Conservation (phyloP, 495 filamentous ascomycete species). For the Lophiotrema nucula region DNA sequence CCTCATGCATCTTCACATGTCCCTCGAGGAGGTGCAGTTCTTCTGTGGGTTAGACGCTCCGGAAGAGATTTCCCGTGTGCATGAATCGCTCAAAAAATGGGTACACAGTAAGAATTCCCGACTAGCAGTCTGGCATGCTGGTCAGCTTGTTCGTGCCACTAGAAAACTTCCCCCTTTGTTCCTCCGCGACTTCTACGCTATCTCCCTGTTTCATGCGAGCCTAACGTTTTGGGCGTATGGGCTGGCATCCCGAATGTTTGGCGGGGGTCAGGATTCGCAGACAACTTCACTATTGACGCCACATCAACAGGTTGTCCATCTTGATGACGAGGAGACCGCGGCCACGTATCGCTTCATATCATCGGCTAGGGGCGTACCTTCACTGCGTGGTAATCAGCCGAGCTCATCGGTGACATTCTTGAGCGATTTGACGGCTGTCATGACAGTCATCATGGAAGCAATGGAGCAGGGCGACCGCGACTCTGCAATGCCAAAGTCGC, state of each 20-base stretch:
- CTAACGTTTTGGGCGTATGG: constrained; percentile 63
- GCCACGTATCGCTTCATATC: constrained; percentile 50
- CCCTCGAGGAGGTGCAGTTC: constrained; percentile 62
- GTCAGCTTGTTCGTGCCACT: constrained; percentile 58
- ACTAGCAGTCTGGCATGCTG: constrained; percentile 62
- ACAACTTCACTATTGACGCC: constrained; percentile 16
- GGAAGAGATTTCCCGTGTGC: constrained; percentile 56
- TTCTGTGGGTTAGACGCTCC: constrained; percentile 63
- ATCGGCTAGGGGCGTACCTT: constrained; percentile 46
- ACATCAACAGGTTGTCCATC: constrained; percentile 41
- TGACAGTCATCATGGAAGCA: constrained; percentile 49
- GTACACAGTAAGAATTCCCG: constrained; percentile 51
- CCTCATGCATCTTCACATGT: constrained; percentile 59
- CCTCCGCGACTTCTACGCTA: constrained; percentile 58
- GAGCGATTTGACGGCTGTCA: constrained; percentile 48
- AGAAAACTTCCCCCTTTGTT: constrained; percentile 48
- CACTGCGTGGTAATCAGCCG: constrained; percentile 29
- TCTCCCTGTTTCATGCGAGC: constrained; percentile 59
- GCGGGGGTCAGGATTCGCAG: too few relatives aligned
- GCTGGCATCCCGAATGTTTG: too few relatives aligned
- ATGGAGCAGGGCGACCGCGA: constrained; percentile 48
- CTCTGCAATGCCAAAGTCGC: constrained; percentile 39
- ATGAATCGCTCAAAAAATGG: constrained; percentile 55
- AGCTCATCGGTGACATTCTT: constrained; percentile 34
- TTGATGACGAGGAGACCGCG: constrained; percentile 50